Evolutionary conservation across 352 stramenopile species (phyloP), one percentile per base, ranked within the genome.

Genomic region (Phytopythium litorale): DNA sequence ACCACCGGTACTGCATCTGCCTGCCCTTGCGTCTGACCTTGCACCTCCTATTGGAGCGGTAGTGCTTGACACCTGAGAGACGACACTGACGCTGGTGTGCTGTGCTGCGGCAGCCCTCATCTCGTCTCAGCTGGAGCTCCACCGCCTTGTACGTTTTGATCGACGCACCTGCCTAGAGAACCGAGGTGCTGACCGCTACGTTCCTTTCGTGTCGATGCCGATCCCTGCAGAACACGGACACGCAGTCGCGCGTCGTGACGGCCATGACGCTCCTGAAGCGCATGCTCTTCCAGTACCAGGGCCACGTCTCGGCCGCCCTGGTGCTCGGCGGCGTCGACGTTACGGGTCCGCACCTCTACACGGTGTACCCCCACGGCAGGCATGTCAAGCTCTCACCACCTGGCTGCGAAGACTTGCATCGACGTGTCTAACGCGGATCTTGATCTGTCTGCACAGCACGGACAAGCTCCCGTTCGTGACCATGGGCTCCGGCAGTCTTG

Each of bases 401-500:
- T n/a, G 42, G 3, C 12, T 18, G 1, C 7, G 7, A 1, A 18
- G 4, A 8, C 15, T 3, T 25, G 16, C 7, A 25, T 18, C 18
- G 38, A 25, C 35, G 23, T n/a, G 45, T 13, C 23, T 49, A 59
- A 60, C 16, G 7, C 60, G 9, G 62, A 5, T 62, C 11, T 64
- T 60, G 55, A 16, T 52, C 42, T 52, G 28, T 42, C n/a, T 45
- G 23, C 13, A 35, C 43, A 91, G 81, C 64, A 99, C 97, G 45
- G 89, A 97, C 63, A 98, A 98, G 73, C 70, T 99, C 30, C 96
- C 97, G 7, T 99, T 98, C 71, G 96, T 98, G 66, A 99, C 97
- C 35, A 99, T 99, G 97, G 97, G 97, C 53, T 98, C 85, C n/a
- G 97, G 97, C 54, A 98, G 81, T 68, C 75, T 99, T n/a, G 97